These are phyloP conservation scores for Penicillium sp. DNA, from an alignment of 2,329 filamentous ascomycete genomes.

Conservation along the genomic window DNA sequence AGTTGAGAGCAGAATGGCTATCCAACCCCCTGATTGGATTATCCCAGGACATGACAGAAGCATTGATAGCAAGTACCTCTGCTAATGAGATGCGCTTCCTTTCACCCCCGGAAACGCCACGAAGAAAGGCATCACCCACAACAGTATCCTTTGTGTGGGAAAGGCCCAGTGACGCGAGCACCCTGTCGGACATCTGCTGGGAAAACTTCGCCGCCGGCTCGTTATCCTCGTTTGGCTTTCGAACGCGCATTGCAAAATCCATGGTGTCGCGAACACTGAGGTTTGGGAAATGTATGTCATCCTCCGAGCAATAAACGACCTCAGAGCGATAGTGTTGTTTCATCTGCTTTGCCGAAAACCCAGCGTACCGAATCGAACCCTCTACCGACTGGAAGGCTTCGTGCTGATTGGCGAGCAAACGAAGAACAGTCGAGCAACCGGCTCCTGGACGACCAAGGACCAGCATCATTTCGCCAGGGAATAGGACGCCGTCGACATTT, in stretches of 20 bases:
- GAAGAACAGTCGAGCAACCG: not conserved
- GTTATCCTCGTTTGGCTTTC: not conserved
- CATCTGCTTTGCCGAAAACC: not conserved
- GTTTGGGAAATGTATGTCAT: conserved; percentile 56
- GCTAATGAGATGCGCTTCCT: conserved; percentile 57
- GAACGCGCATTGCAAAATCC: conserved; percentile 54
- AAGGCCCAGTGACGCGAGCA: conserved; percentile 35
- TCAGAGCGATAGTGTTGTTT: not conserved
- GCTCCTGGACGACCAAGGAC: not conserved
- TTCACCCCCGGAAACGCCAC: conserved; percentile 64
- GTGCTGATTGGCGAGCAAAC: too few relatives aligned
- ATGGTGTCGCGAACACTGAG: conserved; percentile 57
- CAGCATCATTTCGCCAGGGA: not conserved
- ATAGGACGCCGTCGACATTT: not conserved
- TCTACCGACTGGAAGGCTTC: too few relatives aligned
- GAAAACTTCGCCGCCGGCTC: not conserved
- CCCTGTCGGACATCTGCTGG: conserved; percentile 38
- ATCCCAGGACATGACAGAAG: conserved; percentile 41
- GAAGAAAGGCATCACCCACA: conserved; percentile 58
- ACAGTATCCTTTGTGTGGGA: conserved; percentile 50
- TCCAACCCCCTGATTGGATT: conserved; percentile 56
- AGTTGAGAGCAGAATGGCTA: conserved; percentile 60
- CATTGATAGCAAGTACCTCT: conserved; percentile 33
- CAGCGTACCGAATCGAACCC: not conserved
- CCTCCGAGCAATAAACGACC: conserved; percentile 41